Evolutionary conservation across 1,284 basidiomycete genomes (phyloP), one percentile per base, ranked within the genome.

Genomic region (Tylopilus sp.): DNA sequence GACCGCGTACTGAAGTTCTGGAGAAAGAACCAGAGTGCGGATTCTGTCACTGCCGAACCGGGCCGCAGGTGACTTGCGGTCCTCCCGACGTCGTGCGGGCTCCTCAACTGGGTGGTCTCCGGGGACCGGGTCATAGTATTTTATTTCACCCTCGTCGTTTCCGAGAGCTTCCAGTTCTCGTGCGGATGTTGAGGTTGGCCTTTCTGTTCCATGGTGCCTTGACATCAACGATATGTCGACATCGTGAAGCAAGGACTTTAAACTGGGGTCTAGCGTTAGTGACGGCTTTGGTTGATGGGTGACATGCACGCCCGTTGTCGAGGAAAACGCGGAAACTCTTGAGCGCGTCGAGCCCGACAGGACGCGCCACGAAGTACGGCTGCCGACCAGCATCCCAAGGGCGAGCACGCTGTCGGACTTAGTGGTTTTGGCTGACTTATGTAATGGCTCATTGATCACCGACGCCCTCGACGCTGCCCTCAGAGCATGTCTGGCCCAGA

Each of bases 31-130:
- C 11, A 91, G 78, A 47, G 81, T 71, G 8, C 89, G 87, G 44
- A 91, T 75, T 26, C 75, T 68, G 54, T 82, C 77, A 55, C 85
- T 86, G 15, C 91, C 92, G 65, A 90, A 86, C 12, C 74, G 68
- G 18, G 90, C 88, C 25, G 91, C 90, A 43, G 91, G 89, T 19
- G 89, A 91, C 60, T 88, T 86, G 49, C 87, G 71, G 38, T 77
- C 71, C 44, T 74, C 72, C 46, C 69, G 66, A 21, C 55, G 64
- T 12, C 56, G 60, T 29, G 69, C 66, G 16, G 68, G 63, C 6
- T 67, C 67, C 16, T 65, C 65, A 51, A 21, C 47, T 41, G 21
- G 45, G 56, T 46, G 56, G 50, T 55, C 66, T 33, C 64, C 65
- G 5, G 52, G 49, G 36, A 63, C 63, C 26, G 63, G 58, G 35